Percentiles rank a stretch among this genome's conserved stretches.
Evolutionary conservation across 108 stramenopile species (phyloP).

Genomic region (Cafeteria roenbergensis): DNA sequence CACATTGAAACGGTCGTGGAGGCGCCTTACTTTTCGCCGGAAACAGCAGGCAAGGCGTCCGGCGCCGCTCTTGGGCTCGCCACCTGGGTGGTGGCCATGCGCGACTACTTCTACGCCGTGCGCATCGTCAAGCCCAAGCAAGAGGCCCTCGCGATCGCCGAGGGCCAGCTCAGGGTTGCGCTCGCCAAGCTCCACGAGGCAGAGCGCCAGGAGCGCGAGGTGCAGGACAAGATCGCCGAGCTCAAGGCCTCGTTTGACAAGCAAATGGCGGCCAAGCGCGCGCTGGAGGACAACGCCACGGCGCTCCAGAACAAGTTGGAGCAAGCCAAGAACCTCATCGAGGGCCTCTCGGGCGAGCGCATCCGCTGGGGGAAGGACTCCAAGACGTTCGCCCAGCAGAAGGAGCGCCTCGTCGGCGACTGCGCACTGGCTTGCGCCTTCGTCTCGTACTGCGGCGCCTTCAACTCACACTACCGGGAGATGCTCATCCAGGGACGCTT

Average conservation of each 20-base stretch:
- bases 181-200: constrained; percentile 29
- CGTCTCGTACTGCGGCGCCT: constrained; percentile 37
- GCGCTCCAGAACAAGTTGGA: constrained; percentile 23
- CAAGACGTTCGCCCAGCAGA: constrained; percentile 26
- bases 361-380: constrained; percentile 33
- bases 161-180: constrained; percentile 30
- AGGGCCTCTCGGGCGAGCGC: constrained; percentile 31
- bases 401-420: constrained; percentile 36
- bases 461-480: constrained; percentile 36
- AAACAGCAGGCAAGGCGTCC: constrained; percentile 31
- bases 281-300: constrained; percentile 28
- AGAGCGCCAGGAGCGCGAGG: constrained; percentile 21
- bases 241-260: constrained; percentile 32
- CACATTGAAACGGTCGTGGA: constrained; percentile 41
- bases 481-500: constrained; percentile 21
- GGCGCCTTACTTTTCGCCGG: constrained; percentile 38
- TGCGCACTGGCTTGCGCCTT: constrained; percentile 36
- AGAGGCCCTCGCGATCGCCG: constrained; percentile 36
- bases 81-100: constrained; percentile 48
- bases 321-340: constrained; percentile 35
- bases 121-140: constrained; percentile 49
- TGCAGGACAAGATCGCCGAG: constrained; percentile 19
- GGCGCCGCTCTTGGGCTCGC: constrained; percentile 37
- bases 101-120: constrained; percentile 46
- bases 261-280: constrained; percentile 32